Evolutionary conservation across 23 red algal genomes (phyloP).

Genomic region (Rhodosorus marinus): DNA sequence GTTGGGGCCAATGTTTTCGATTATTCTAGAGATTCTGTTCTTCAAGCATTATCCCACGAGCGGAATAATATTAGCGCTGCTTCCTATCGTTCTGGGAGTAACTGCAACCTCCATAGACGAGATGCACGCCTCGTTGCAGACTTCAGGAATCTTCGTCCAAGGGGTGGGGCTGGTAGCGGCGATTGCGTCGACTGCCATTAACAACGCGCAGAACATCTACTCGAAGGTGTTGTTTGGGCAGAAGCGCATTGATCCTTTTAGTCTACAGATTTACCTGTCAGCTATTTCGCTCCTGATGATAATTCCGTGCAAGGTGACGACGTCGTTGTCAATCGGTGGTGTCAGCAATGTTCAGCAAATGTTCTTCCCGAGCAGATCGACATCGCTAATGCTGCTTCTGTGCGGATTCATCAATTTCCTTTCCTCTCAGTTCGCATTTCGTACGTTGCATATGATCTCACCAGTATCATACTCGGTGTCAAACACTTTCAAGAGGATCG

Average conservation of each 20-base stretch:
- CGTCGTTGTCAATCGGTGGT: too few relatives aligned
- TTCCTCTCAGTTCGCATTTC: conserved; percentile 36
- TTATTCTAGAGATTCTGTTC: conserved; percentile 18
- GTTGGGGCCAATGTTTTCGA: conserved; percentile 19
- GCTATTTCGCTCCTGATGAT: conserved; percentile 22
- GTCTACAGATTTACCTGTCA: conserved; percentile 37
- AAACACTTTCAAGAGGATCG: conserved; percentile 46
- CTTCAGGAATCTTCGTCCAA: conserved; percentile 3
- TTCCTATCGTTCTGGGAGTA: conserved; percentile 29
- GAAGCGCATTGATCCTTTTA: conserved; percentile 26
- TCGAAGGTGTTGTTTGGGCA: conserved; percentile 26
- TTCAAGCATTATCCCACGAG: conserved; percentile 17
- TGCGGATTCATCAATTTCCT: conserved; percentile 41
- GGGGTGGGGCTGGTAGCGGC: conserved; percentile 15
- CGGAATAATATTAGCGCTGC: conserved; percentile 13
- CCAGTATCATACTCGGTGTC: conserved; percentile 35
- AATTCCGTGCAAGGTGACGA: neutral
- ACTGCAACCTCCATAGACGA: conserved; percentile 26
- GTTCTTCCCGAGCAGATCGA: conserved; percentile 9
- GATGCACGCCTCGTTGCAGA: conserved; percentile 6
- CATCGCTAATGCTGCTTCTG: conserved; percentile 7
- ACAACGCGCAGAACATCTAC: conserved; percentile 46
- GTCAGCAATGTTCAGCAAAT: too few relatives aligned
- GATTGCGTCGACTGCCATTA: conserved; percentile 19
- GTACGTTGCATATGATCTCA: conserved; percentile 31